Evolutionary conservation across 306 rosid genomes (phyloP).

Genomic region (peach (Prunus persica)): Prunus_persica_NCBIv2 NC_034011.1:26213501-26214000

Average conservation of each 20-base stretch:
- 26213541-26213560: conserved; percentile 64
- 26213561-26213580: conserved; percentile 73
- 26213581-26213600: conserved; percentile 50
- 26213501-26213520: conserved; percentile 23
- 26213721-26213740: conserved; percentile 32
- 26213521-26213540: conserved; percentile 43
- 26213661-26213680: conserved; percentile 43
- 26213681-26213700: conserved; percentile 70
- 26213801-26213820: neutral
- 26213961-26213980: neutral
- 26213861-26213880: neutral
- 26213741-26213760: conserved; percentile 13
- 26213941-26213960: neutral
- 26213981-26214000: neutral
- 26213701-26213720: conserved; percentile 55
- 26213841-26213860: neutral
- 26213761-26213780: conserved; percentile 27
- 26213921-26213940: neutral
- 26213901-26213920: neutral
- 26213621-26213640: conserved; percentile 9
- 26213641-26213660: conserved; percentile 10
- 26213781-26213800: neutral
- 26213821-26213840: neutral
- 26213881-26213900: conserved; percentile 13
- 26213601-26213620: conserved; percentile 10